A percentile compares a stretch with the other conserved stretches of the same genome.
These are phyloP conservation scores for Microcos paniculata DNA, from an alignment of 345 rosid species.

Conservation along the genomic window DNA sequence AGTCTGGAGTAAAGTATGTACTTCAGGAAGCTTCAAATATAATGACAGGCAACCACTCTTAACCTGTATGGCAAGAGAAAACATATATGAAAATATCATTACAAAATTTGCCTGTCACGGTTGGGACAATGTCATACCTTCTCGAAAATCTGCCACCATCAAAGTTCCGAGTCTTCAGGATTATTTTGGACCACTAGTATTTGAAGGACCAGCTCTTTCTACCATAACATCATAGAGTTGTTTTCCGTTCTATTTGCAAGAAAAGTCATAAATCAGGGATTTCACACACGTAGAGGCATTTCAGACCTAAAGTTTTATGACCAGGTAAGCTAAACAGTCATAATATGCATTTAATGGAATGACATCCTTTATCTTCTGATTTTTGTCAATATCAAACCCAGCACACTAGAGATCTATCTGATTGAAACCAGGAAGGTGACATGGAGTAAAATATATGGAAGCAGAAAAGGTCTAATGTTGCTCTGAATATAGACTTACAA, in stretches of 20 bases:
- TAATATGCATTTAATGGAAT: not conserved
- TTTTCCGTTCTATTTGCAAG: slow-evolving; percentile 51
- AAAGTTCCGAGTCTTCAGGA: slow-evolving; percentile 8
- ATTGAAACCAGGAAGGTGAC: not conserved
- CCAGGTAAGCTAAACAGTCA: not conserved
- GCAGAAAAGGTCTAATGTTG: not conserved
- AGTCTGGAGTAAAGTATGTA: not conserved
- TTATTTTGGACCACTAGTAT: slow-evolving; percentile 57
- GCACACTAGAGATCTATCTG: not conserved
- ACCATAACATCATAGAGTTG: slow-evolving; percentile 74
- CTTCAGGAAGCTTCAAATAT: not conserved
- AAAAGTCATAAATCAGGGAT: not conserved
- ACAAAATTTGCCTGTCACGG: not conserved
- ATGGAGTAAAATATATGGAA: not conserved
- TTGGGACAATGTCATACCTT: not conserved
- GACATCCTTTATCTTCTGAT: not conserved
- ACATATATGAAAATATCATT: not conserved
- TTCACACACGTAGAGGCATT: not conserved
- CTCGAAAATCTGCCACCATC: not conserved
- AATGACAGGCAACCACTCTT: not conserved
- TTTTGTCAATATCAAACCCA: not conserved
- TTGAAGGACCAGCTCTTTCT: slow-evolving; percentile 70
- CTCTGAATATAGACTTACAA: slow-evolving; percentile 43
- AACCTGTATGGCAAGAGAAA: not conserved
- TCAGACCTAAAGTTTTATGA: not conserved